Percentiles rank a stretch among this genome's conserved stretches.
Conservation (phyloP, 768 basidiomycete species). For the Auriscalpium vulgare region DNA sequence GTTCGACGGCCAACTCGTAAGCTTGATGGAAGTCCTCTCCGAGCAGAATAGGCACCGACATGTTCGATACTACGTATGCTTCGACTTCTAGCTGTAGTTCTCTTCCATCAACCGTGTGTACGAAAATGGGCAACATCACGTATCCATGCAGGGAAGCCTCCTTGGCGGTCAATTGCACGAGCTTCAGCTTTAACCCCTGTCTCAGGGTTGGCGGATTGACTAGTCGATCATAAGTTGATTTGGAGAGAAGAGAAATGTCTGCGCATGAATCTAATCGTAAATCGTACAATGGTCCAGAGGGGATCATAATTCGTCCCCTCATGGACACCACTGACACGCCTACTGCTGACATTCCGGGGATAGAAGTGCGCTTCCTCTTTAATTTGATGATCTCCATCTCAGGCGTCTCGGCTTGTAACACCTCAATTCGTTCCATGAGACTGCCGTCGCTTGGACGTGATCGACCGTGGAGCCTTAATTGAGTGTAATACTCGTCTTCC, state of each 20-base stretch:
- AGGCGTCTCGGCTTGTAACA: constrained; percentile 18
- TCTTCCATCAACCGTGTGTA: constrained; percentile 19
- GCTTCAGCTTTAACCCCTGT: too few relatives aligned
- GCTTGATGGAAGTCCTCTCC: constrained; percentile 24
- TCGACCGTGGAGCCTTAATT: neutral
- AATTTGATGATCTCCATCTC: neutral
- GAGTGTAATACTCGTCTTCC: neutral
- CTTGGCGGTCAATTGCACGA: neutral
- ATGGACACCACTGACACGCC: neutral
- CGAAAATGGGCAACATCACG: constrained; percentile 17
- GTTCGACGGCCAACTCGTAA: constrained; percentile 23
- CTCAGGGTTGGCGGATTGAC: too few relatives aligned
- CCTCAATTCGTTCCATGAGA: neutral
- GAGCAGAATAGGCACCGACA: constrained; percentile 16
- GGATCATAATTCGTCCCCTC: neutral
- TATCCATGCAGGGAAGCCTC: constrained; percentile 20
- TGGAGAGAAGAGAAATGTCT: neutral
- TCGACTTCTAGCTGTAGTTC: constrained; percentile 17
- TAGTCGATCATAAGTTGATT: neutral
- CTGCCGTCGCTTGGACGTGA: neutral
- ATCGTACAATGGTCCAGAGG: neutral
- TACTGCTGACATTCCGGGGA: neutral
- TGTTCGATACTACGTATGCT: constrained; percentile 16
- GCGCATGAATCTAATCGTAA: neutral
- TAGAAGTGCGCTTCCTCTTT: neutral